A percentile compares a stretch with the other conserved stretches of the same genome.
Conservation (phyloP, 768 basidiomycete genomes). For the Dentipellis fragilis region DNA sequence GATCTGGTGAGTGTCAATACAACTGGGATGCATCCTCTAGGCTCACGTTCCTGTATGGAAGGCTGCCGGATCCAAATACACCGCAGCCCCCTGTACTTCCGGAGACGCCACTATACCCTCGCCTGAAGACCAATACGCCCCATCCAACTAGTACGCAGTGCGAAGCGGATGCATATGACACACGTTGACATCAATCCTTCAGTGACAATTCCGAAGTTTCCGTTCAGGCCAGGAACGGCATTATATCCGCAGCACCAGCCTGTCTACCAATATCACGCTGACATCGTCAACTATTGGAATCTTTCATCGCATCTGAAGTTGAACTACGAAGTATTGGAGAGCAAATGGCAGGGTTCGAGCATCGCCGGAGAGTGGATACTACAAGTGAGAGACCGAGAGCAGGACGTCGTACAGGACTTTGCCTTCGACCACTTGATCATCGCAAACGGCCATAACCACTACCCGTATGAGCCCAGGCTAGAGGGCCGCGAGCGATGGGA, state of each 20-base stretch:
- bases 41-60: slow-evolving; percentile 1
- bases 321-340: slow-evolving; percentile 31
- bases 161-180: no score
- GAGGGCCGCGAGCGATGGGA: slow-evolving; percentile 42
- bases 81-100: slow-evolving; percentile 37
- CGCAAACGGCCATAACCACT: slow-evolving; percentile 46
- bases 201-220: slow-evolving; percentile 46
- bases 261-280: slow-evolving; percentile 35
- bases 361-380: slow-evolving; percentile 36
- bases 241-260: slow-evolving; percentile 39
- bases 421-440: slow-evolving; percentile 45
- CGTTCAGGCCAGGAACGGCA: slow-evolving; percentile 39
- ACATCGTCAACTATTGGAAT: slow-evolving; percentile 30
- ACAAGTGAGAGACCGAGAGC: slow-evolving; percentile 16
- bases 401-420: slow-evolving; percentile 15
- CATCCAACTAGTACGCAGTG: slow-evolving; percentile 29
- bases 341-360: slow-evolving; percentile 33
- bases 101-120: slow-evolving; percentile 45
- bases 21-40: background rate
- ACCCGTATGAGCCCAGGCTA: slow-evolving; percentile 36
- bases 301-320: slow-evolving; percentile 30
- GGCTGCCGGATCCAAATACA: slow-evolving; percentile 24
- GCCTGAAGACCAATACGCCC: slow-evolving; percentile 44
- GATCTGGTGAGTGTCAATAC: slow-evolving; percentile 31
- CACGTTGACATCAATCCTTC: background rate